Conservation (phyloP, 2,329 filamentous ascomycete genomes). For the Fusarium sp. region DNA sequence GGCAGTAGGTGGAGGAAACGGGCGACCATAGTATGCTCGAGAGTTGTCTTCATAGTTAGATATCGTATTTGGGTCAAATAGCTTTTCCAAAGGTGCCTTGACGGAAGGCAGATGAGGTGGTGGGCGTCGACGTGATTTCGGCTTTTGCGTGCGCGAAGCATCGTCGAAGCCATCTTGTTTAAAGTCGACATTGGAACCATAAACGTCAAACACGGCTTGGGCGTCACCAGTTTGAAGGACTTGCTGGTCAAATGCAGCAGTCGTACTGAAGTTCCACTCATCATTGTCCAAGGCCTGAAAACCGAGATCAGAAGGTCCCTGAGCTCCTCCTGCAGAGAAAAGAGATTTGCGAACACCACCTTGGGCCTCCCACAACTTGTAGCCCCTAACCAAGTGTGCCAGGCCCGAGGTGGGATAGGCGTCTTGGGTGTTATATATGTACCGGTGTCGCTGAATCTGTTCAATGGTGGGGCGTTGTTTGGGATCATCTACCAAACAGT, state of each 20-base stretch:
- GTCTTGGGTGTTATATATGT: conserved; percentile 71
- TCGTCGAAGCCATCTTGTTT: conserved; percentile 58
- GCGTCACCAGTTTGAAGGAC: conserved; percentile 64
- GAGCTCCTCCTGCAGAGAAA: conserved; percentile 69
- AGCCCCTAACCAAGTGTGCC: conserved; percentile 74
- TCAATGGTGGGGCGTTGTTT: conserved; percentile 75
- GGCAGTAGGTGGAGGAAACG: conserved; percentile 51
- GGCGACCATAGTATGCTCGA: conserved; percentile 67
- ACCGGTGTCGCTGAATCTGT: conserved; percentile 75
- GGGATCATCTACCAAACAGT: conserved; percentile 77
- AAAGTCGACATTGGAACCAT: conserved; percentile 69
- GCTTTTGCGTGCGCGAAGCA: conserved; percentile 64
- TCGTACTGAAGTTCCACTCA: conserved; percentile 76
- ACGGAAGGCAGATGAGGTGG: conserved; percentile 68
- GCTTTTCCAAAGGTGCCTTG: conserved; percentile 70
- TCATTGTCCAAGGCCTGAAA: conserved; percentile 63
- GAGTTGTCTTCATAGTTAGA: conserved; percentile 74
- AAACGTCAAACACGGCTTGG: conserved; percentile 70
- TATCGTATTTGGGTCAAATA: conserved; percentile 74
- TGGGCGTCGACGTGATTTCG: conserved; percentile 65
- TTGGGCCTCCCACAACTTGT: conserved; percentile 79
- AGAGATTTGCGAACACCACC: conserved; percentile 76
- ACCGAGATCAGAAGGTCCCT: conserved; percentile 59
- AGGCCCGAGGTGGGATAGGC: conserved; percentile 73
- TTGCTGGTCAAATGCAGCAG: conserved; percentile 70